Base-by-base conservation (phyloP, 768 basidiomycete genomes). In the Suillus tomentosus region DNA sequence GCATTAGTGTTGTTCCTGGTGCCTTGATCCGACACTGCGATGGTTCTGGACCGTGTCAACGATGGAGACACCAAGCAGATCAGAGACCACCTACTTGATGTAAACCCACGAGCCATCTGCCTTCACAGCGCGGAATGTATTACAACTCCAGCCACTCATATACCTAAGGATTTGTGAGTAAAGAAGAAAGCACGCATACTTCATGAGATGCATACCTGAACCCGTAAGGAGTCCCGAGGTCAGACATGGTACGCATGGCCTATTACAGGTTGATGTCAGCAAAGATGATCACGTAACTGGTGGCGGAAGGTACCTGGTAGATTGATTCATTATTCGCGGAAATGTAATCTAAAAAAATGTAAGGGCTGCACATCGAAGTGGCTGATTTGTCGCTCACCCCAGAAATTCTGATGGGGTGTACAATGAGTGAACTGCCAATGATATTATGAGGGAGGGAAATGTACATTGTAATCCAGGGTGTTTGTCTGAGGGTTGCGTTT, bases 181-280 rank as follows among this genome's bases (percentile, higher is more conserved):
- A 34, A 48, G 5, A 5, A 15, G 42, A 22, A 19, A 22, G 34
- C 15, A 24, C 13, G 31, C 13, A 42, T 11, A 55, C 13, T 42
- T 37, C 57, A 66, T 50, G 14, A 24, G 27, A 34, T 69, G 9
- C 27, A 67, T 69, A 79, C 62, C 62, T 57, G 63, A 76, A 76
- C 72, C 73, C 84, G 79, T 75, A 81, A 67, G 85, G 85, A 61
- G 86, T 85, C n/a, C 83, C 79, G 65, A 84, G 80, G 70, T 88
- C 86, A 10, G 83, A 82, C 66, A 87, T 73, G 39, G 80, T 72
- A 73, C 84, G 83, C 78, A 83, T 79, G 34, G 79, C 74, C 76
- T 78, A 69, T 36, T 62, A n/a, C 36, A 47, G 17, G 5, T 31
- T 7, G 7, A 43, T 24, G 43, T 65, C 15, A 66, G 62, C 27